Conservation (phyloP, 2,329 filamentous ascomycete genomes). For the Penicillium vulpinum region DNA sequence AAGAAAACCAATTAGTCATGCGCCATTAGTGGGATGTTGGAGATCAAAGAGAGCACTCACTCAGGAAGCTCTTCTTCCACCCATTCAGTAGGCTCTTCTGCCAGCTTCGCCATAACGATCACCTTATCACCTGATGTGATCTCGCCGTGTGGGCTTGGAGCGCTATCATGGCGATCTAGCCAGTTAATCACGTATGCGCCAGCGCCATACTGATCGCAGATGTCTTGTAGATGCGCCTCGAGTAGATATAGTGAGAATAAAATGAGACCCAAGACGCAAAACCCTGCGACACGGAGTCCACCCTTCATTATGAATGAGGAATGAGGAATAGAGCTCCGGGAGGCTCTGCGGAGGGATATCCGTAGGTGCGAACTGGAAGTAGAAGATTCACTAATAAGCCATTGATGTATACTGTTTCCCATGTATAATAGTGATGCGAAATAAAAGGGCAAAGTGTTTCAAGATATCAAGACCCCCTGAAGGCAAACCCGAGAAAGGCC, state of each 20-base stretch:
- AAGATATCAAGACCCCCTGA: neutral
- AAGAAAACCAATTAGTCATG: neutral
- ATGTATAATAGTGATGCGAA: neutral
- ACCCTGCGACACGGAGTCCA: constrained; percentile 26
- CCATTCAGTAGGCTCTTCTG: constrained; percentile 49
- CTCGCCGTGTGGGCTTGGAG: constrained; percentile 5
- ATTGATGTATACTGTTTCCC: constrained; percentile 5
- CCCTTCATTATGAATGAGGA: constrained; percentile 34
- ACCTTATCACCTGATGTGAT: constrained; percentile 36
- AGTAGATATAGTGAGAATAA: constrained; percentile 33
- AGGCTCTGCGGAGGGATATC: constrained; percentile 5
- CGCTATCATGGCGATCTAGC: constrained; percentile 22
- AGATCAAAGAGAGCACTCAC: constrained; percentile 30
- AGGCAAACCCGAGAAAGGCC: neutral
- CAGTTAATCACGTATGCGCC: constrained; percentile 38
- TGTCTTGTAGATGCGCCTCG: constrained; percentile 34
- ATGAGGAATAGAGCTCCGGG: neutral
- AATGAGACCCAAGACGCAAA: constrained; percentile 27
- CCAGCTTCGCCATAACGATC: constrained; percentile 48
- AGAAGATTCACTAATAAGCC: constrained; percentile 9
- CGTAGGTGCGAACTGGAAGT: constrained; percentile 3
- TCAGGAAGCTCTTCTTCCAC: constrained; percentile 47
- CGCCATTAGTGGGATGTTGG: neutral
- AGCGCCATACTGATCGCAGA: constrained; percentile 39
- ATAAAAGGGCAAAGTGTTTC: neutral